These are phyloP conservation scores for Perilla frutescens DNA, from an alignment of 257 asterid species.

Conservation along the genomic window DNA sequence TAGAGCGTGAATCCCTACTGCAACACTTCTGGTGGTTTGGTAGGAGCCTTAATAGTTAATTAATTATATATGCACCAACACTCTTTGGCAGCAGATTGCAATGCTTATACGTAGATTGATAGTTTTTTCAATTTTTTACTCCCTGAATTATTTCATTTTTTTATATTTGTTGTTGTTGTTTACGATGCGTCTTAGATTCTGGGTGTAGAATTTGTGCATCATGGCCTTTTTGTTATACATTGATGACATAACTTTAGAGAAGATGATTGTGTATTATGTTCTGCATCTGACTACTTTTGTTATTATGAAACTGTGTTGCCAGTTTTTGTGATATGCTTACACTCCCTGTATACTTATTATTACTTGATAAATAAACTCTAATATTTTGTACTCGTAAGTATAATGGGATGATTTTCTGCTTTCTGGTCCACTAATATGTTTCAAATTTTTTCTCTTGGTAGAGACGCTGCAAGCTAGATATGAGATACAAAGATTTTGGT, in stretches of 20 bases:
- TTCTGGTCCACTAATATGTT: slow-evolving; percentile 8
- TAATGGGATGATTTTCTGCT: slow-evolving; percentile 11
- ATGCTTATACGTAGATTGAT: slow-evolving; percentile 12
- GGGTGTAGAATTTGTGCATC: slow-evolving; percentile 7
- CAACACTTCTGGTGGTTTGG: neutral
- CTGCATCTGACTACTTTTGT: neutral
- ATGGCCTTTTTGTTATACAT: neutral
- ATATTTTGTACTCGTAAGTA: neutral
- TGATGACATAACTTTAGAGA: neutral
- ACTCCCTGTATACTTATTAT: neutral
- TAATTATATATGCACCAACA: neutral
- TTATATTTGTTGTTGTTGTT: neutral
- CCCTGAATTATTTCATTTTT: neutral
- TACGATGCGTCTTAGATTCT: neutral
- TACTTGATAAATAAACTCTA: slow-evolving; percentile 2
- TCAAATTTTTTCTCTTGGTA: slow-evolving; percentile 7
- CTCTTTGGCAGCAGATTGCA: slow-evolving; percentile 12
- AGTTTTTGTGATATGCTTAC: slow-evolving; percentile 3
- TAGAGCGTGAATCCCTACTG: neutral
- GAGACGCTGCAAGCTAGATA: neutral
- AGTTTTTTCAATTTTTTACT: neutral
- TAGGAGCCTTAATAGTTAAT: neutral
- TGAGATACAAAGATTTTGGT: neutral
- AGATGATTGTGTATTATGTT: slow-evolving; percentile 14
- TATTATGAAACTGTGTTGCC: neutral